A percentile compares a stretch with the other conserved stretches of the same genome.
Evolutionary conservation across 1,139 yeast species (phyloP).

Genomic region (Lodderomyces pseudojiufengensis): DNA sequence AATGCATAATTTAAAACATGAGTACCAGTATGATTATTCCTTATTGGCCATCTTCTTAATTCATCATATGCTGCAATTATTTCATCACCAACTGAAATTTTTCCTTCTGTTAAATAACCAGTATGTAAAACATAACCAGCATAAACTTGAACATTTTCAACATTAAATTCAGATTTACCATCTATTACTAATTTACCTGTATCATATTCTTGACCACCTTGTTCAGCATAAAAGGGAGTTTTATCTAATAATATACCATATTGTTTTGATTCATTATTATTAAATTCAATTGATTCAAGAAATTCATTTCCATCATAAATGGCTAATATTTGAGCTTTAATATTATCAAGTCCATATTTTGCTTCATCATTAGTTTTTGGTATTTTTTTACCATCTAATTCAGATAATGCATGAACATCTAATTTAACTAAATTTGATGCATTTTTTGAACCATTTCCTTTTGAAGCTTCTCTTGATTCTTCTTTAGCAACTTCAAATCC

Average conservation of each 20-base stretch:
- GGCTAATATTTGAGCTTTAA: slow-evolving; percentile 62
- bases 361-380: slow-evolving; percentile 78
- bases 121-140: slow-evolving; percentile 96
- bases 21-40: slow-evolving; percentile 98
- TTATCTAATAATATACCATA: slow-evolving; percentile 80
- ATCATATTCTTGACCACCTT: slow-evolving; percentile 98
- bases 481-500: slow-evolving; percentile 88
- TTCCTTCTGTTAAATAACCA: slow-evolving; percentile 78
- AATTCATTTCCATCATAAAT: slow-evolving; percentile 69
- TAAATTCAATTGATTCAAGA: slow-evolving; percentile 40
- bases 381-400: slow-evolving; percentile 53
- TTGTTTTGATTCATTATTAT: slow-evolving; percentile 40
- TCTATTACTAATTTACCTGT: slow-evolving; percentile 90
- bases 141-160: slow-evolving; percentile 85
- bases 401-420: slow-evolving; percentile 85
- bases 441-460: slow-evolving; percentile 69
- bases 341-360: slow-evolving; percentile 67
- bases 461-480: slow-evolving; percentile 91
- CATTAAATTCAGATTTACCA: slow-evolving; percentile 82
- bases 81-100: slow-evolving; percentile 58
- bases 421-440: slow-evolving; percentile 66
- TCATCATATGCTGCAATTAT: slow-evolving; percentile 90
- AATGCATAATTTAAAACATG: slow-evolving; percentile 89
- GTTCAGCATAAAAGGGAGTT: slow-evolving; percentile 96
- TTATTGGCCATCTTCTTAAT: slow-evolving; percentile 92